Conservation (phyloP, 306 rosid species). For the Biancaea sappan region DNA sequence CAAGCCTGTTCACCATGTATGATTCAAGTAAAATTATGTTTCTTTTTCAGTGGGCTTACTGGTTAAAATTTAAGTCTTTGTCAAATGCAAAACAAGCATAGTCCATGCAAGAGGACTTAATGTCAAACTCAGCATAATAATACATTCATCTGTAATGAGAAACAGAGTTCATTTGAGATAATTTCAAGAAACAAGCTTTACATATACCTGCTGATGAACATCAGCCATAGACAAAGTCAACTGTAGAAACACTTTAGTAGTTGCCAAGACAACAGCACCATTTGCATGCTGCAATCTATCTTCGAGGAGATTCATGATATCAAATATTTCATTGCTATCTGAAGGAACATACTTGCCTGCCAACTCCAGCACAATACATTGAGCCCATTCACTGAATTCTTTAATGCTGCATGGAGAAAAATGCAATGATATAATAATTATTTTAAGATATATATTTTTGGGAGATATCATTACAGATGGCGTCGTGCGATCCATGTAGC, state of each 20-base stretch:
- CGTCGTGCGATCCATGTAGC: no score
- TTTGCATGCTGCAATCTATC: constrained; percentile 99
- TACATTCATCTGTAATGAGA: constrained; percentile 1
- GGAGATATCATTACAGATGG: constrained; percentile 23
- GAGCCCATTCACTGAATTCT: constrained; percentile 98
- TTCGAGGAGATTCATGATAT: constrained; percentile 97
- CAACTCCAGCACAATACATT: constrained; percentile 88
- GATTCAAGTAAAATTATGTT: background rate
- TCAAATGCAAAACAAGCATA: background rate
- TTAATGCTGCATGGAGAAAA: constrained; percentile 68
- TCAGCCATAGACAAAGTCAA: constrained; percentile 97
- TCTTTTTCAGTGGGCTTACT: background rate
- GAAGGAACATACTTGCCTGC: constrained; percentile 86
- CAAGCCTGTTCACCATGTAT: background rate
- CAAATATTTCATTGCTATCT: constrained; percentile 88
- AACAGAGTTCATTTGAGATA: constrained; percentile 19
- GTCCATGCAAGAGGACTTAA: constrained; percentile 1
- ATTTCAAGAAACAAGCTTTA: constrained; percentile 4
- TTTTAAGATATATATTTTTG: constrained; percentile 19
- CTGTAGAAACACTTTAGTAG: constrained; percentile 88
- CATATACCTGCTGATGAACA: constrained; percentile 97
- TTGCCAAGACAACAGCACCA: constrained; percentile 99
- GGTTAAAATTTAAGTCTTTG: constrained; percentile 30
- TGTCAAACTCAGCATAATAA: background rate
- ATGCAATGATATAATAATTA: constrained; percentile 30